These are phyloP conservation scores for Colletotrichum incanum DNA, from an alignment of 2,329 filamentous ascomycete genomes.

Conservation along the genomic window DNA sequence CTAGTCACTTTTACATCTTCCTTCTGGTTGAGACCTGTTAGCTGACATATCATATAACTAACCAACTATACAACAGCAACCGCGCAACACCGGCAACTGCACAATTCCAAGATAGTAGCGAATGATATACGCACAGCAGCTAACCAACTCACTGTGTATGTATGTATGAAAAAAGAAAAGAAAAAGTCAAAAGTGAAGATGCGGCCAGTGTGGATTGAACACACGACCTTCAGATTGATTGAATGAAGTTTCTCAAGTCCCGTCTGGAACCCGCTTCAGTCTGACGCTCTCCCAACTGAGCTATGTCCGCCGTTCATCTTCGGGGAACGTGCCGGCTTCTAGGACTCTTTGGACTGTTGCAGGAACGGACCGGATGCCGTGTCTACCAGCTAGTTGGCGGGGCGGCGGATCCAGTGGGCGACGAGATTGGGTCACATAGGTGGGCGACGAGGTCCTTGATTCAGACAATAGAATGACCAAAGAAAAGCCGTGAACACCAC, in stretches of 20 bases:
- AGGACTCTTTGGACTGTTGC: neutral
- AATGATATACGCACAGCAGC: no score
- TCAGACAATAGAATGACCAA: neutral
- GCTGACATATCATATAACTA: no score
- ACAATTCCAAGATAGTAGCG: no score
- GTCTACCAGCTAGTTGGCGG: neutral
- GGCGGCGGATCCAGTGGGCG: conserved; percentile 1
- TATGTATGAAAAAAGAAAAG: no score
- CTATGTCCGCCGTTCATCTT: conserved; percentile 28
- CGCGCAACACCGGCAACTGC: no score
- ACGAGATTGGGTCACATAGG: neutral
- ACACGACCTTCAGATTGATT: conserved; percentile 33
- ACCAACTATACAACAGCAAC: no score
- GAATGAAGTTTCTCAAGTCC: conserved; percentile 15
- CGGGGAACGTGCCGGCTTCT: fast-evolving
- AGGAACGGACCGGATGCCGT: neutral
- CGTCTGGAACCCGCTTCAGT: conserved; percentile 16
- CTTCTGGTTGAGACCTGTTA: no score
- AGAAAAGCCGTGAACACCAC: neutral
- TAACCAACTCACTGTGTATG: no score
- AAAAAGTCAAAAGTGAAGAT: conserved; percentile 5
- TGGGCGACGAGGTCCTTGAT: neutral
- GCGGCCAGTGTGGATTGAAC: conserved; percentile 31
- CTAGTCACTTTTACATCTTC: no score
- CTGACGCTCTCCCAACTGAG: conserved; percentile 34